These are phyloP conservation scores for Fusarium xyrophilum DNA, from an alignment of 2,329 filamentous ascomycete species.

Conservation along the genomic window DNA sequence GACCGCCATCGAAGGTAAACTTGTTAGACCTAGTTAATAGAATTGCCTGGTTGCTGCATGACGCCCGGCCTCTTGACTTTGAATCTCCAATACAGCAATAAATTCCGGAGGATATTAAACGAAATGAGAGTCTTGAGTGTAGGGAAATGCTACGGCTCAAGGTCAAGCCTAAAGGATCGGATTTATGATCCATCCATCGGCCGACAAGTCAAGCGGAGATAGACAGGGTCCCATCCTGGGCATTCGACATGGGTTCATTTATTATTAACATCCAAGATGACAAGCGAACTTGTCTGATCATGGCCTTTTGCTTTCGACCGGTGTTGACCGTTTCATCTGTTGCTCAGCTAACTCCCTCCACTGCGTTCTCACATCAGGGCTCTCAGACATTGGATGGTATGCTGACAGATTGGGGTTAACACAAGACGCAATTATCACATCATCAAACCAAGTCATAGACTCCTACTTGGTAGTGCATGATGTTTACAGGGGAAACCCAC, in stretches of 20 bases:
- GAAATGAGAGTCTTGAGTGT: conserved; percentile 26
- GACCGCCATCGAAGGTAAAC: conserved; percentile 16
- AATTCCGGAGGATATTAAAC: conserved; percentile 28
- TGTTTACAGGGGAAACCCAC: background rate
- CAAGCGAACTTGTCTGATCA: conserved; percentile 10
- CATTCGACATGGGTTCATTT: conserved; percentile 17
- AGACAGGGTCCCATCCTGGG: background rate
- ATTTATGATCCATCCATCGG: conserved; percentile 18
- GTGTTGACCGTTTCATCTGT: background rate
- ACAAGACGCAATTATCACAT: background rate
- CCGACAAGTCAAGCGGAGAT: conserved; percentile 18
- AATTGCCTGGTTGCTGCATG: background rate
- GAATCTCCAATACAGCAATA: conserved; percentile 5
- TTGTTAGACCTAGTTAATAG: background rate
- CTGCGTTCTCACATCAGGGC: background rate
- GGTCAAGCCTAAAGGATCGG: background rate
- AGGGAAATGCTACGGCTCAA: conserved; percentile 22
- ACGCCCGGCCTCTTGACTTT: conserved; percentile 15
- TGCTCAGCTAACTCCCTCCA: background rate
- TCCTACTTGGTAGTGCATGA: conserved; percentile 4
- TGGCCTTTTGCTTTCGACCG: background rate
- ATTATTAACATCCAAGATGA: background rate
- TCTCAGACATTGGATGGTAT: background rate
- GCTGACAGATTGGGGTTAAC: background rate
- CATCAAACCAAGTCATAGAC: background rate